Conservation (phyloP, 1,284 basidiomycete genomes). For the Kwoniella shivajii region DNA sequence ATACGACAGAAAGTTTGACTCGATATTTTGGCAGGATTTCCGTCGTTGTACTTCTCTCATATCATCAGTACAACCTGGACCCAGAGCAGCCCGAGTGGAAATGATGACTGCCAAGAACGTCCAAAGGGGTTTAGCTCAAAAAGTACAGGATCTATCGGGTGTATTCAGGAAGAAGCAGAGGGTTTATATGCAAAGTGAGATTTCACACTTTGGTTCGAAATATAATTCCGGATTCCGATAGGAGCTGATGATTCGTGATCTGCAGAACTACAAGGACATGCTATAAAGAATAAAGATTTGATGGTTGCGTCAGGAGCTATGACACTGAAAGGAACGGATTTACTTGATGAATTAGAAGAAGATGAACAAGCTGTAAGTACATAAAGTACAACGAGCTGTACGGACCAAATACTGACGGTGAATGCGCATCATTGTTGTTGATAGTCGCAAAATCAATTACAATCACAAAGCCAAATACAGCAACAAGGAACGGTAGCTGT, state of each 20-base stretch:
- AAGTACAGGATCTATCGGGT: constrained; percentile 88
- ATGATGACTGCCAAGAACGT: constrained; percentile 85
- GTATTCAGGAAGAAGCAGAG: constrained; percentile 97
- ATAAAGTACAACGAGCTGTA: neutral
- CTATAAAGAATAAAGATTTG: constrained; percentile 90
- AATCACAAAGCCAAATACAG: constrained; percentile 51
- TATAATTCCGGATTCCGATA: constrained; percentile 1
- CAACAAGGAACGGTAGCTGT: constrained; percentile 55
- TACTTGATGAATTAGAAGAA: constrained; percentile 77
- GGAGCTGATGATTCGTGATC: neutral
- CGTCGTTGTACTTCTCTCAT: constrained; percentile 78
- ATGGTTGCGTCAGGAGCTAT: constrained; percentile 77
- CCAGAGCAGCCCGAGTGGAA: constrained; percentile 59
- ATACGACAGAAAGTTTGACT: neutral
- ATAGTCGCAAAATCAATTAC: constrained; percentile 46
- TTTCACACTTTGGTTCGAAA: constrained; percentile 1
- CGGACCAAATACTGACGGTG: too few relatives aligned
- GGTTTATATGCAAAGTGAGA: constrained; percentile 94
- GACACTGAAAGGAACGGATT: constrained; percentile 75
- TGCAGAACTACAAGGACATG: constrained; percentile 85
- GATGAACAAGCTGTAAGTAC: constrained; percentile 69
- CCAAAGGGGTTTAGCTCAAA: constrained; percentile 91
- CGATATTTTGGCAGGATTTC: constrained; percentile 66
- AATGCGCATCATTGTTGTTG: neutral
- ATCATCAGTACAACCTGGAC: constrained; percentile 54